These are phyloP conservation scores for Aplosporella prunicola DNA, from an alignment of 2,329 filamentous ascomycete species.

Conservation along the genomic window DNA sequence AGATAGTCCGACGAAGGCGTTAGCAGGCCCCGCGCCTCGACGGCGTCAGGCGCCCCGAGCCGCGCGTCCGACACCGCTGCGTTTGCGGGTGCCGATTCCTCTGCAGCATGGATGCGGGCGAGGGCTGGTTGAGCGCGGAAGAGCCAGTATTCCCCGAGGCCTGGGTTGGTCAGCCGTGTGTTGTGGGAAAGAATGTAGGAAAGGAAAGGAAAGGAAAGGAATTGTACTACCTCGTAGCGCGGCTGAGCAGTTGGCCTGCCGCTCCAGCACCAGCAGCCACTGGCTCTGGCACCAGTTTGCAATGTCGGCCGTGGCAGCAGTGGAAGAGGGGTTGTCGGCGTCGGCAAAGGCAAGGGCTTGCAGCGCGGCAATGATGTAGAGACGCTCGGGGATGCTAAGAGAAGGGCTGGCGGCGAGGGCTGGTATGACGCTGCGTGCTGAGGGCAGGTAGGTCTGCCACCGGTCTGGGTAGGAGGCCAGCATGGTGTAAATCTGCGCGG, in stretches of 20 bases:
- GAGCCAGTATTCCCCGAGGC: conserved; percentile 44
- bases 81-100: conserved; percentile 28
- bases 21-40: conserved; percentile 43
- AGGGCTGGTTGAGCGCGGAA: conserved; percentile 41
- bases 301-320: conserved; percentile 36
- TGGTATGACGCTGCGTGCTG: conserved; percentile 30
- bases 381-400: conserved; percentile 25
- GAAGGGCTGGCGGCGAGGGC: conserved; percentile 31
- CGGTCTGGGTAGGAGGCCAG: conserved; percentile 24
- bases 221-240: conserved; percentile 37
- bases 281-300: conserved; percentile 42
- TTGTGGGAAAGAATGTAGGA: conserved; percentile 12
- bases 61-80: conserved; percentile 21
- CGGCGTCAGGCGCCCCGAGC: conserved; percentile 35
- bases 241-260: conserved; percentile 35
- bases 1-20: conserved; percentile 45
- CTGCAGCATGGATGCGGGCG: conserved; percentile 38
- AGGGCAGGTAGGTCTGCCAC: conserved; percentile 15
- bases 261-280: conserved; percentile 37
- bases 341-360: conserved; percentile 44
- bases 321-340: conserved; percentile 36
- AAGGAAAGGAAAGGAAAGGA: too few species aligned
- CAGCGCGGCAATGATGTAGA: conserved; percentile 34
- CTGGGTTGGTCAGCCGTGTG: too few species aligned
- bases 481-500: conserved; percentile 24